phyloP scores from a whole-genome alignment of 2,329 filamentous ascomycete genomes.

The Lecanoromycetidae sp. region DNA sequence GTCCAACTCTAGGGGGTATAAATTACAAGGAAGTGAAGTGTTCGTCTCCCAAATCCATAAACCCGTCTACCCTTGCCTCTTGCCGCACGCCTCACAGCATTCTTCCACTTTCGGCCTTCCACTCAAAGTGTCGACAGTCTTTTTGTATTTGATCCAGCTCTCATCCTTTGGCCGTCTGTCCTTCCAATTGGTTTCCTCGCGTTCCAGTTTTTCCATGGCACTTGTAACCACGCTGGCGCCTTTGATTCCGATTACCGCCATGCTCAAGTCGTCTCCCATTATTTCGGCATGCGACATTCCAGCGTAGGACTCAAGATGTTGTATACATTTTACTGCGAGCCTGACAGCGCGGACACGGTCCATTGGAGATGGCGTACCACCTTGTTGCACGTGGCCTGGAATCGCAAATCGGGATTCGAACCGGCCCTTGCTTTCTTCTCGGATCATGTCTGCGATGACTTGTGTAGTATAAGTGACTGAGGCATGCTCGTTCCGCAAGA shows the following conservation, averaged over 20 bases:
- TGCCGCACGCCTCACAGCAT: conserved; percentile 16
- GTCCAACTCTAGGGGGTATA: too few species aligned
- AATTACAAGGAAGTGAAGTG: too few species aligned
- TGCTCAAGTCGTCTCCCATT: conserved; percentile 58
- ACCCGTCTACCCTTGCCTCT: neutral
- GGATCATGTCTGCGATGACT: conserved; percentile 89
- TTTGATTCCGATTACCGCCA: conserved; percentile 81
- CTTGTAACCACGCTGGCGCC: conserved; percentile 83
- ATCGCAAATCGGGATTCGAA: conserved; percentile 90
- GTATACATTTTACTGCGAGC: conserved; percentile 85
- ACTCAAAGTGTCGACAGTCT: conserved; percentile 71
- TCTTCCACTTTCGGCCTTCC: conserved; percentile 45
- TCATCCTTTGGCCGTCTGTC: conserved; percentile 73
- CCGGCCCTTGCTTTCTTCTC: conserved; percentile 77
- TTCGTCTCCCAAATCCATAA: too few species aligned
- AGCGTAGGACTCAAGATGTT: conserved; percentile 72
- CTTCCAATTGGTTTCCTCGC: conserved; percentile 81
- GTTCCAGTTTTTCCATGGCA: conserved; percentile 68
- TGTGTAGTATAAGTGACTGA: conserved; percentile 84
- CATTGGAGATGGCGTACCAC: conserved; percentile 86
- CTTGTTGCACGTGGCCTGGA: conserved; percentile 89
- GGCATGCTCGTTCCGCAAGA: conserved; percentile 93
- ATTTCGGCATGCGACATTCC: conserved; percentile 56
- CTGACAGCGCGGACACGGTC: conserved; percentile 85
- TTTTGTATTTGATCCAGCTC: conserved; percentile 72